A percentile compares a stretch with the other conserved stretches of the same genome.
These are phyloP conservation scores for Populus euphratica DNA, from an alignment of 345 rosid species.

Conservation along the genomic window DNA sequence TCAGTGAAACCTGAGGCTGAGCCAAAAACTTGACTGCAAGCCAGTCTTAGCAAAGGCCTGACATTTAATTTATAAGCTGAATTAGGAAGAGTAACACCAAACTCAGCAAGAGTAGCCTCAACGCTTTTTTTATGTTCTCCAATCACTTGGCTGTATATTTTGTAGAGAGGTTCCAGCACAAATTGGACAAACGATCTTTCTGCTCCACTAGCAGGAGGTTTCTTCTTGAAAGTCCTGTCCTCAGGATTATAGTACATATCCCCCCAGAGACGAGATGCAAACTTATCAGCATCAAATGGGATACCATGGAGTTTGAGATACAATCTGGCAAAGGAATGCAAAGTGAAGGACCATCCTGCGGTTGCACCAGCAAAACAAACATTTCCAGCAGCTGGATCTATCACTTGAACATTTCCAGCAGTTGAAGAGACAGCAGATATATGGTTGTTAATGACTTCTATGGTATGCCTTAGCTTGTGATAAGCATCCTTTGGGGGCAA, in stretches of 20 bases:
- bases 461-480: conserved; percentile 87
- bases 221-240: conserved; percentile 64
- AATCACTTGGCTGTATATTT: conserved; percentile 94
- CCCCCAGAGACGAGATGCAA: conserved; percentile 95
- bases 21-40: conserved; percentile 92
- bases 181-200: conserved; percentile 94
- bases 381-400: conserved; percentile 92
- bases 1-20: conserved; percentile 95
- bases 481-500: conserved; percentile 98
- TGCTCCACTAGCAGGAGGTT: conserved; percentile 73
- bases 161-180: conserved; percentile 92
- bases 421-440: conserved; percentile 84
- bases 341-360: conserved; percentile 96
- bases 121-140: conserved; percentile 98
- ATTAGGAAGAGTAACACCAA: conserved; percentile 90
- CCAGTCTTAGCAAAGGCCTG: conserved; percentile 83
- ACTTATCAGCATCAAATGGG: conserved; percentile 81
- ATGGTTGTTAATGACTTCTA: conserved; percentile 90
- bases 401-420: conserved; percentile 75
- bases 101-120: conserved; percentile 90
- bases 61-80: conserved; percentile 87
- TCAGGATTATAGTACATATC: conserved; percentile 82
- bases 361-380: conserved; percentile 93
- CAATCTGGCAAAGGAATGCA: conserved; percentile 90
- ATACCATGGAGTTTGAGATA: conserved; percentile 92